Evolutionary conservation across 2,329 filamentous ascomycete species (phyloP), one percentile per base, ranked within the genome.

Genomic region (Drechmeria coniospora): DNA sequence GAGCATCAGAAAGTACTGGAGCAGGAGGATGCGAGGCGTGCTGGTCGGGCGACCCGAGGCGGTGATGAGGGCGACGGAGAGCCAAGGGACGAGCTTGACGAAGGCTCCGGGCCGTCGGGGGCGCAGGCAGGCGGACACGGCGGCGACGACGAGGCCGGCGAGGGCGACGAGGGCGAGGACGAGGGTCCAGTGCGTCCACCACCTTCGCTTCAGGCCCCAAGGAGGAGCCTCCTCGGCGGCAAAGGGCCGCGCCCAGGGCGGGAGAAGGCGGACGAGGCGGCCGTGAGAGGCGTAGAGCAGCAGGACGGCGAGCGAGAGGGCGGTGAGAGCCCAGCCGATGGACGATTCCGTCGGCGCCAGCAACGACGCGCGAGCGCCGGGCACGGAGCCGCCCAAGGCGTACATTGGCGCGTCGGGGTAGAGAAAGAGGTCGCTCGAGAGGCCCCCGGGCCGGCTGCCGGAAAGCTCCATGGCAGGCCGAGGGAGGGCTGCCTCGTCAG

Each of bases 161-260:
- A 49, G 8, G 17, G 48, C 46, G n/a, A 54, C 32, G 5, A 44
- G 14, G 15, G 45, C 31, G 2, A 65, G 46, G 11, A 41, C 39
- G 4, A 52, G 29, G 1, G 54, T 56, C 53, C 55, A 61, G 22
- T 47, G 35, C 1, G 47, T 54, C 57, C 55, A 62, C 8, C 35
- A 29, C 23, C 37, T 51, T 15, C 40, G 33, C 21, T 44, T 49
- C 12, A 36, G 21, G 0, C 29, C 19, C 1, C 31, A 35, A 1
- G 41, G 38, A 0, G 25, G 37, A 13, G 51, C 34, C 36, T 65
- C 60, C 7, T 47, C 42, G 3, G 61, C 42, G 3, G 61, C 60
- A 32, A 65, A 65, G 2, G 54, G 52, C 8, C 45, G 49, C 10
- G 52, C 41, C 57, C 59, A 64, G 23, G 40, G 44, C 0, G 61